Conservation (phyloP, 306 rosid species). For the Corylus avellana region DNA sequence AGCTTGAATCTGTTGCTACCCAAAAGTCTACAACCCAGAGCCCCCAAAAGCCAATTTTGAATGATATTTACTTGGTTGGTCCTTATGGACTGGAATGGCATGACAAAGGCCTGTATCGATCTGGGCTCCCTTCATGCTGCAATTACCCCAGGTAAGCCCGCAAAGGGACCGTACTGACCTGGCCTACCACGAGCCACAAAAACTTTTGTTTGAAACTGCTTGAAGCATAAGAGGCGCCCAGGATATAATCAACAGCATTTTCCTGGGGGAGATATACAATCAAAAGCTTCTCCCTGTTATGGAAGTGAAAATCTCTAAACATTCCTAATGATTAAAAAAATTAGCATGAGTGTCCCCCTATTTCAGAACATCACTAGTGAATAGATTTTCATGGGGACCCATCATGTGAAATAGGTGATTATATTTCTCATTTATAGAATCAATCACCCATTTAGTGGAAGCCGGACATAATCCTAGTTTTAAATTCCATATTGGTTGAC, state of each 20-base stretch:
- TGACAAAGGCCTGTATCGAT: too few relatives aligned
- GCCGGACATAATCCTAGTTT: background rate
- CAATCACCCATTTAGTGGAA: background rate
- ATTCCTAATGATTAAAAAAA: background rate
- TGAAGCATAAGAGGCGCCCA: background rate
- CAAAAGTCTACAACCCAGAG: background rate
- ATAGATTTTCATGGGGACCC: too few relatives aligned
- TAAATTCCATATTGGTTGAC: too few relatives aligned
- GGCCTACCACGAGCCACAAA: background rate
- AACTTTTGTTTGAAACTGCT: background rate
- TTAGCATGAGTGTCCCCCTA: background rate
- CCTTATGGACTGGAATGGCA: background rate
- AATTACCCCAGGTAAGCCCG: too few relatives aligned
- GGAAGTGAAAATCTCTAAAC: background rate
- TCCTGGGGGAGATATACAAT: background rate
- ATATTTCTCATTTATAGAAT: background rate
- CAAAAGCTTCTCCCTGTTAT: too few relatives aligned
- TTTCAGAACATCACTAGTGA: background rate
- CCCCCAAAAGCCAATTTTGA: background rate
- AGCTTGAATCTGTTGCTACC: background rate
- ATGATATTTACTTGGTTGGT: background rate
- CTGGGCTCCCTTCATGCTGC: background rate
- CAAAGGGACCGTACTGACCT: background rate
- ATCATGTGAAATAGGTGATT: background rate
- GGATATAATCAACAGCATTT: background rate